phyloP scores from a whole-genome alignment of 257 asterid genomes.

The Penstemon davidsonii region DNA sequence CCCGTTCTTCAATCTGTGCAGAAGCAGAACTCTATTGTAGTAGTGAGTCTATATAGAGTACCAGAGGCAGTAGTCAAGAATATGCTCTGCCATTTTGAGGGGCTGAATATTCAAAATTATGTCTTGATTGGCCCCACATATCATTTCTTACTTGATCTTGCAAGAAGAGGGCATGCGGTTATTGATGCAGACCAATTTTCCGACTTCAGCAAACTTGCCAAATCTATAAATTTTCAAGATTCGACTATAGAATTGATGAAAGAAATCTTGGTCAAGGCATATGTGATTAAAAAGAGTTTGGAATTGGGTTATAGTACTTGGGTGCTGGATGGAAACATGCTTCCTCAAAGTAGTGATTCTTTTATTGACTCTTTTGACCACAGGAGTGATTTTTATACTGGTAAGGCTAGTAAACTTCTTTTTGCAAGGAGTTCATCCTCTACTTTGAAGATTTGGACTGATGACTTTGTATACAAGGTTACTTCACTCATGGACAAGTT shows the following conservation, averaged over 20 bases:
- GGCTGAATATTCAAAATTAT: conserved; percentile 62
- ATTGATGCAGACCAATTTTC: conserved; percentile 54
- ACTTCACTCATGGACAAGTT: conserved; percentile 37
- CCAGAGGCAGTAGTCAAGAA: conserved; percentile 57
- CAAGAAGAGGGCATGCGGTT: conserved; percentile 82
- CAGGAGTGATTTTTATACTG: conserved; percentile 41
- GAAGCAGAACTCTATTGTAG: conserved; percentile 48
- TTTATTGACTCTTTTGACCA: conserved; percentile 50
- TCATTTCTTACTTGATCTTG: conserved; percentile 63
- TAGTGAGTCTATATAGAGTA: conserved; percentile 56
- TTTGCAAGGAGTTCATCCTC: conserved; percentile 58
- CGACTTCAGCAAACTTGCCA: conserved; percentile 35
- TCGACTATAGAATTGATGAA: conserved; percentile 44
- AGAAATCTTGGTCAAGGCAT: conserved; percentile 53
- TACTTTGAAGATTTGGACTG: conserved; percentile 49
- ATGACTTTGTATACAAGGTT: conserved; percentile 40
- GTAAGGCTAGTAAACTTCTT: conserved; percentile 50
- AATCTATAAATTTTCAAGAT: conserved; percentile 47
- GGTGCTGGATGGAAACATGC: conserved; percentile 59
- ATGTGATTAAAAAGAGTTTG: conserved; percentile 54
- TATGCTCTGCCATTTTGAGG: conserved; percentile 83
- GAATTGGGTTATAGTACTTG: conserved; percentile 61
- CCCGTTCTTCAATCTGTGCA: conserved; percentile 54
- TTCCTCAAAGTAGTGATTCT: conserved; percentile 53
- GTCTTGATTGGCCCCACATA: conserved; percentile 62